These are phyloP conservation scores for Aspergillus tubingensis DNA, from an alignment of 2,329 filamentous ascomycete species.

Conservation along the genomic window DNA sequence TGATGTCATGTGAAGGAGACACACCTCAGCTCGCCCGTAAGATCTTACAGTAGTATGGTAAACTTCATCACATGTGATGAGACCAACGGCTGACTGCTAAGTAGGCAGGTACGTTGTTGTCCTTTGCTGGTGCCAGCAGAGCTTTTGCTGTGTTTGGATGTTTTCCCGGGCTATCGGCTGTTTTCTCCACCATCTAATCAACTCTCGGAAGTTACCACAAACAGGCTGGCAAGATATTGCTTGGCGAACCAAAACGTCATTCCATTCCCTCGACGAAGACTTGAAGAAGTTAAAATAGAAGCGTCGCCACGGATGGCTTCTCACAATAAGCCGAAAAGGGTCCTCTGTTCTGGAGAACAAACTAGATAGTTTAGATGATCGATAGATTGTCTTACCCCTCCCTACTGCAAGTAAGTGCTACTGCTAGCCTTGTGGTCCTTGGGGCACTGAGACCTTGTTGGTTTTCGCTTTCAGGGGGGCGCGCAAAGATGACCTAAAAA, in stretches of 20 bases:
- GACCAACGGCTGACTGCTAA: not conserved
- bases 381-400: too few species aligned
- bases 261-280: not conserved
- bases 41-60: not conserved
- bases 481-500: conserved; percentile 5
- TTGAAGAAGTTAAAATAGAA: not conserved
- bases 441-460: not conserved
- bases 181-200: not conserved
- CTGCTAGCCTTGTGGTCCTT: not conserved
- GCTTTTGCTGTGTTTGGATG: not conserved
- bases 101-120: not conserved
- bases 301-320: not conserved
- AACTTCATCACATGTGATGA: not conserved
- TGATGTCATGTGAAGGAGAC: conserved; percentile 3
- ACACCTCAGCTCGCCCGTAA: not conserved
- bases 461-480: not conserved
- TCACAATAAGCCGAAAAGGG: not conserved
- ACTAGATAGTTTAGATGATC: too few species aligned
- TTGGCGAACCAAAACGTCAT: conserved; percentile 1
- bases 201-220: not conserved
- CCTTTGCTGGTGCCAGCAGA: not conserved
- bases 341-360: too few species aligned
- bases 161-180: not conserved
- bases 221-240: not conserved
- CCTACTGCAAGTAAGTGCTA: too few species aligned